Base-by-base conservation (phyloP, 2,329 filamentous ascomycete genomes). In the Diaporthe humulicola region DNA sequence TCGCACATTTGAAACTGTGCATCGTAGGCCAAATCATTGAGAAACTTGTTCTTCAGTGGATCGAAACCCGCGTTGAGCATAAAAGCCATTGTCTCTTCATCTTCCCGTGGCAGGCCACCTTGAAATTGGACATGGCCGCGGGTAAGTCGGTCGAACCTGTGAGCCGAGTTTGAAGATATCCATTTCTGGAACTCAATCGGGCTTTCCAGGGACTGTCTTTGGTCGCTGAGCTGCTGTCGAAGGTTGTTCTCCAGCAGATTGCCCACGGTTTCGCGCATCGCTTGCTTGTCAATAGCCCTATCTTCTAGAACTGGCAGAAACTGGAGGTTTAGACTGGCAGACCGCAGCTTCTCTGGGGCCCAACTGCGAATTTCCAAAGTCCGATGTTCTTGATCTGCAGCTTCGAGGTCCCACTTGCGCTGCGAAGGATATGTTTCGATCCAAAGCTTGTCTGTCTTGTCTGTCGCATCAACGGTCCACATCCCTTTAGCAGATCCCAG, bases 401-500 rank as follows among this genome's bases (percentile, higher is more conserved):
- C 30, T 0, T 89, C 85, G 36, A 87, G 88, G 0, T 86, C 75
- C 87, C 94, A 95, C 78, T 96, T 96, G 0, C 87, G 82, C 75
- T 96, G 94, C 0, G 92, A 95, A 0, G 85, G 86, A 73, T 87
- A 91, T 0, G 93, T 90, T 73, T 92, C 87, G 56, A 95, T 93
- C 93, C 92, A 94, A 22, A 91, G 82, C 0, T 85, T 80, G 2
- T 87, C 83, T 0, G 83, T 83, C 0, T 81, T 82, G 36, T 89
- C 87, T 0, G 84, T 79, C 0, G 86, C 85, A 77, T 93, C 91
- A 7, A 93, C 82, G 61, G 93, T 87, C 94, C 93, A 96, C 77
- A 96, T 86, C 0, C 94, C 94, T 81, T 96, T 96, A 0, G 93
- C 93, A 25, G 92, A 90, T 14, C 91, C 93, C 48, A 96, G 89